Base-by-base conservation (phyloP, 2,329 filamentous ascomycete species). In the Sphaerostilbella broomeana region DNA sequence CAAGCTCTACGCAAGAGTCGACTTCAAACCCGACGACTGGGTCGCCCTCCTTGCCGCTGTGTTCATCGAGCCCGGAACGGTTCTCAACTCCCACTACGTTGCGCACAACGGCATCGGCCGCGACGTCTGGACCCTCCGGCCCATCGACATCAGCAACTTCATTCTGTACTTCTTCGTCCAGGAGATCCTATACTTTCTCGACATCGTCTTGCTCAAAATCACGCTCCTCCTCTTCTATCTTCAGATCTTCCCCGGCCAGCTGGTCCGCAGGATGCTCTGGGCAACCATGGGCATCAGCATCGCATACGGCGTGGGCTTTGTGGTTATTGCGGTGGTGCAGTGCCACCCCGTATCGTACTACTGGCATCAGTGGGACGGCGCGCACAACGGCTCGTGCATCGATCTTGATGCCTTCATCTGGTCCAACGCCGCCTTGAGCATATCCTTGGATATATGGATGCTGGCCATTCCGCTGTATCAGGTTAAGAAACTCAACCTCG, bases 171-270 rank as follows among this genome's bases (percentile, higher is more conserved):
- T 73, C 17, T 73, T 67, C 47, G 49, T 62, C 43, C 58, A 62
- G 48, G 63, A 66, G 19, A 46, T 60, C 6, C 35, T 72, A 16
- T 74, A 77, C 52, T 72, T 75, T 48, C 37, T 55, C 3, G 56
- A 67, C 12, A 52, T 73, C 10, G 56, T 66, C 2, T 53, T 72
- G 18, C 59, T 72, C 12, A 75, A 77, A 46, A 52, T 73, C 4
- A 65, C 72, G 0, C 59, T 79, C 16, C 56, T 78, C 1, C 62
- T 71, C 49, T 75, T 78, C 53, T 77, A 75, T 48, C 56, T 73
- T 5, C 66, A 70, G 36, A 69, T 78, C 40, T 79, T 79, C 45
- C 70, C 70, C 0, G 50, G 55, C 0, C 43, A 36, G 0, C 41
- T 33, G 3, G 61, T 73, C 8, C 61, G 62, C 11, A 56, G 54